Evolutionary conservation across 192 early-diverging fungal genomes (phyloP).

Genomic region (Backusella australiensis): DNA sequence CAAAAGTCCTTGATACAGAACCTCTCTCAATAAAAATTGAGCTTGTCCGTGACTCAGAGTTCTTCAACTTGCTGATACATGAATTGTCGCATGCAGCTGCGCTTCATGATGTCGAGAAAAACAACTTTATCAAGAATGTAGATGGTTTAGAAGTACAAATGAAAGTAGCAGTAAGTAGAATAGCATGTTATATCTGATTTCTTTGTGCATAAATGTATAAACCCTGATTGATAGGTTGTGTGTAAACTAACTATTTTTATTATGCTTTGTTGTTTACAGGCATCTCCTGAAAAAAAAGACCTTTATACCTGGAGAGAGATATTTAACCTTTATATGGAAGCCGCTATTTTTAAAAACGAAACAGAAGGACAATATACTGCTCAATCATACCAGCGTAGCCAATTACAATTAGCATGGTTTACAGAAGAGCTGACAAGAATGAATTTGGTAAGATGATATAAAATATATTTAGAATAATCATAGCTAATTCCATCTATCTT

Average conservation of each 20-base stretch:
- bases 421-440: conserved; percentile 46
- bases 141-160: conserved; percentile 20
- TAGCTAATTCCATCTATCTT: background rate
- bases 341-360: conserved; percentile 63
- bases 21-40: conserved; percentile 28
- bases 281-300: conserved; percentile 75
- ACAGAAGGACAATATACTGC: conserved; percentile 47
- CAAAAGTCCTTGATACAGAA: background rate
- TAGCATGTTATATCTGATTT: background rate
- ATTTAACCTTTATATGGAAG: conserved; percentile 65
- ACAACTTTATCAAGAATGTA: conserved; percentile 14
- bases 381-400: conserved; percentile 42
- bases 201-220: background rate
- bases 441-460: conserved; percentile 36
- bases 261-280: conserved; percentile 19
- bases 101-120: conserved; percentile 16
- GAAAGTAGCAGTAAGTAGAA: conserved; percentile 21
- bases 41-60: conserved; percentile 31
- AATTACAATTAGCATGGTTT: conserved; percentile 61
- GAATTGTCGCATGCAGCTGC: conserved; percentile 17
- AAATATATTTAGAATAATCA: background rate
- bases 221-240: background rate
- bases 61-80: conserved; percentile 27
- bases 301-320: conserved; percentile 73
- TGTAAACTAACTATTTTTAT: conserved; percentile 33